Percentiles rank a stretch among this genome's conserved stretches.
These are phyloP conservation scores for Lablab purpureus DNA, from an alignment of 306 rosid species.

Conservation along the genomic window DNA sequence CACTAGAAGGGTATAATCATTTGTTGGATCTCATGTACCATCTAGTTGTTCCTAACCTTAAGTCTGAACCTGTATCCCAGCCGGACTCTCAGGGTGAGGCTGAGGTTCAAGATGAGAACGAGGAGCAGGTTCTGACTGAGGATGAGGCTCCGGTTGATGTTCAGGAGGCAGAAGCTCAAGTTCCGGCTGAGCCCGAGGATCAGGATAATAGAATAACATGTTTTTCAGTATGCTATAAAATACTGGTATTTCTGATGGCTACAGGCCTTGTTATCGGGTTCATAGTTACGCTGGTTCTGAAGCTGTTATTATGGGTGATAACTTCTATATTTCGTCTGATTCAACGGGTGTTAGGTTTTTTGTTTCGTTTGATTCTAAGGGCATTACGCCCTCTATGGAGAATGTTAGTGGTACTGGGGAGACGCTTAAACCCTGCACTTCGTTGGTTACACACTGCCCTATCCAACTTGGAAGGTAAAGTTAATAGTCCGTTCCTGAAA, in stretches of 20 bases:
- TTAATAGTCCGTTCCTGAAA: not conserved
- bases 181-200: not conserved
- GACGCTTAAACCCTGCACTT: not conserved
- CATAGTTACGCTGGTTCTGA: not conserved
- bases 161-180: too few relatives aligned
- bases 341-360: not conserved
- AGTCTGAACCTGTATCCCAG: not conserved
- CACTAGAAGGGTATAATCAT: constrained; percentile 20
- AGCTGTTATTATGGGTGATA: not conserved
- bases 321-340: not conserved
- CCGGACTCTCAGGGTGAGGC: not conserved
- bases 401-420: not conserved
- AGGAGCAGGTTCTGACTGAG: too few relatives aligned
- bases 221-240: not conserved
- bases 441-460: not conserved
- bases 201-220: not conserved
- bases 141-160: not conserved
- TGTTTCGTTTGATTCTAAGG: not conserved
- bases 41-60: not conserved
- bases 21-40: constrained; percentile 48
- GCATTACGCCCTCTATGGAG: not conserved
- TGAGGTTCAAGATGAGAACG: not conserved
- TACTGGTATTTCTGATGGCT: too few relatives aligned
- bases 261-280: not conserved
- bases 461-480: not conserved